A percentile compares a stretch with the other conserved stretches of the same genome.
These are phyloP conservation scores for Suzukiozyma palmioleophila DNA, from an alignment of 1,139 yeast genomes.

Conservation along the genomic window DNA sequence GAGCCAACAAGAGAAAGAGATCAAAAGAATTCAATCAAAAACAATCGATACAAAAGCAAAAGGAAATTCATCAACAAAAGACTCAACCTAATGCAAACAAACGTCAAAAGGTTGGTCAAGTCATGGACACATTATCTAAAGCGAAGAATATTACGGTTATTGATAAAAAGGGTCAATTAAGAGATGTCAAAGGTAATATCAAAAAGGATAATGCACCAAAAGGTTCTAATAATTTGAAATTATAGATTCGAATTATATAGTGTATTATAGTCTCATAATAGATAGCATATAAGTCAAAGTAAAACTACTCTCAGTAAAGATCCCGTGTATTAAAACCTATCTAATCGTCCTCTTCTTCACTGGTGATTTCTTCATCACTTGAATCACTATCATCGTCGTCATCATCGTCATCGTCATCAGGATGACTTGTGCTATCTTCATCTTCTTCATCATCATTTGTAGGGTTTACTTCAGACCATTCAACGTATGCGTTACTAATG, in stretches of 20 bases:
- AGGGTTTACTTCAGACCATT: constrained; percentile 63
- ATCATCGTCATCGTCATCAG: constrained; percentile 14
- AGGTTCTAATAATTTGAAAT: constrained; percentile 20
- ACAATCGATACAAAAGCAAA: constrained; percentile 18
- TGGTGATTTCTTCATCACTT: constrained; percentile 10
- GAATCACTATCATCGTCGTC: constrained; percentile 14
- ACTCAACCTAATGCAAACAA: constrained; percentile 31
- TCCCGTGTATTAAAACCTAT: not conserved
- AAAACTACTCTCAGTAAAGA: not conserved
- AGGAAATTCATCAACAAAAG: constrained; percentile 17
- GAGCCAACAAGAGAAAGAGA: constrained; percentile 81
- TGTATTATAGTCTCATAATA: not conserved
- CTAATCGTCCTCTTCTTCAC: constrained; percentile 5
- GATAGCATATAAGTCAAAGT: not conserved
- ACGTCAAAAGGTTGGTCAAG: constrained; percentile 56
- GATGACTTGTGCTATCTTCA: constrained; percentile 45
- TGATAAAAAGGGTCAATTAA: constrained; percentile 71
- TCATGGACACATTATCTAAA: constrained; percentile 67
- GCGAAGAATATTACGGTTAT: constrained; percentile 78
- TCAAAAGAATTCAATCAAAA: constrained; percentile 48
- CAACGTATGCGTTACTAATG: constrained; percentile 59
- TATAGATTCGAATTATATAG: constrained; percentile 10
- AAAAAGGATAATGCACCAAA: constrained; percentile 32
- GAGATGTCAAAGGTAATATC: constrained; percentile 67
- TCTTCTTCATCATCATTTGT: constrained; percentile 56